These are phyloP conservation scores for Talaromyces borbonicus DNA, from an alignment of 495 filamentous ascomycete genomes.

Conservation along the genomic window DNA sequence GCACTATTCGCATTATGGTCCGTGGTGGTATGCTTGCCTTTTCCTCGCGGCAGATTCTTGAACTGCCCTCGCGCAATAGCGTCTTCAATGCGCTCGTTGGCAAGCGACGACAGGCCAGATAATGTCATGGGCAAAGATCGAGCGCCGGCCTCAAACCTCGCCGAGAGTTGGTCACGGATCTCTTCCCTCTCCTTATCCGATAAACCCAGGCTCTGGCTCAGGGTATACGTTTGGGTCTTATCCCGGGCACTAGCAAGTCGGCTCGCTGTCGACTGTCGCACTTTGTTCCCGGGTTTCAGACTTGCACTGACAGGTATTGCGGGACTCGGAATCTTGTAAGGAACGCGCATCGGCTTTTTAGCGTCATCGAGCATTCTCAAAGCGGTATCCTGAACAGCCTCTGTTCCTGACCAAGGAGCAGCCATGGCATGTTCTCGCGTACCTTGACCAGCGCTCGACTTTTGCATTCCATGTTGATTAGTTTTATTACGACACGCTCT, in stretches of 20 bases:
- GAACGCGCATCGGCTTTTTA: conserved; percentile 57
- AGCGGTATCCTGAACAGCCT: conserved; percentile 62
- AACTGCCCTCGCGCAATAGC: conserved; percentile 90
- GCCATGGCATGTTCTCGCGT: conserved; percentile 63
- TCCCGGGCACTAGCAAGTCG: conserved; percentile 73
- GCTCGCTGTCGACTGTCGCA: conserved; percentile 37
- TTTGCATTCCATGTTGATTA: conserved; percentile 4
- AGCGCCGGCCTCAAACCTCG: conserved; percentile 65
- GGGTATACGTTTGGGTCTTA: conserved; percentile 58
- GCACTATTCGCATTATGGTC: conserved; percentile 79
- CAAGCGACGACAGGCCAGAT: conserved; percentile 69
- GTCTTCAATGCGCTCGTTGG: conserved; percentile 90
- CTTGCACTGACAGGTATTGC: conserved; percentile 48
- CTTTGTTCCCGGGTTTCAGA: conserved; percentile 35
- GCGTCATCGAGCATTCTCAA: conserved; percentile 82
- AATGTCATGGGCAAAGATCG: conserved; percentile 69
- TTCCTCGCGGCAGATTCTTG: conserved; percentile 74
- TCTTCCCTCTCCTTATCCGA: conserved; percentile 61
- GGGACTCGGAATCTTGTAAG: conserved; percentile 42
- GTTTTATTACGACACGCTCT: background rate
- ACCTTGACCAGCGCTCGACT: conserved; percentile 57
- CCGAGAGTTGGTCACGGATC: conserved; percentile 60
- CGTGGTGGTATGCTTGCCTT: conserved; percentile 54
- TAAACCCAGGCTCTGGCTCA: conserved; percentile 48
- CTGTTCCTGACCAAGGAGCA: conserved; percentile 68